phyloP scores from a whole-genome alignment of 2,329 filamentous ascomycete species.

The Geosmithia flava region DNA sequence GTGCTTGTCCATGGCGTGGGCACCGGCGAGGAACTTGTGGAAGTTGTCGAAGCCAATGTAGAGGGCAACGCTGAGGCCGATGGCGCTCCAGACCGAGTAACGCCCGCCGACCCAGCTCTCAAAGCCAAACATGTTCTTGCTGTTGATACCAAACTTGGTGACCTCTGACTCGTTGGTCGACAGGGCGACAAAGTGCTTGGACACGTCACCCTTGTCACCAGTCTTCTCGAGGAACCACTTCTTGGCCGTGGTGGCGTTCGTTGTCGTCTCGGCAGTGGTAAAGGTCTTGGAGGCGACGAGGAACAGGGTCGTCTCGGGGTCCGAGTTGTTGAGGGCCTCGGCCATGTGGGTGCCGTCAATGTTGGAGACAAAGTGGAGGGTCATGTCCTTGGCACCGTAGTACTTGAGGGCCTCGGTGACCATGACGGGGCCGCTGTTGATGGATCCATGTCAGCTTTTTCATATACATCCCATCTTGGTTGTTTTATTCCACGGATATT shows the following conservation, averaged over 20 bases:
- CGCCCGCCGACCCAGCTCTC: slow-evolving; percentile 97
- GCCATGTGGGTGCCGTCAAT: slow-evolving; percentile 98
- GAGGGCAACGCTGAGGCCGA: slow-evolving; percentile 84
- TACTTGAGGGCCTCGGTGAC: slow-evolving; percentile 95
- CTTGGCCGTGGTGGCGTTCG: slow-evolving; percentile 96
- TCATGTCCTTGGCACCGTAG: slow-evolving; percentile 77
- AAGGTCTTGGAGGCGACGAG: slow-evolving; percentile 98
- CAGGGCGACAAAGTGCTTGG: slow-evolving; percentile 97
- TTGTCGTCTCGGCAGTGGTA: slow-evolving; percentile 93
- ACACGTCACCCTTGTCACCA: slow-evolving; percentile 68
- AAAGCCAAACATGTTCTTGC: slow-evolving; percentile 99
- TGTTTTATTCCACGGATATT: background rate
- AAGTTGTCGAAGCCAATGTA: slow-evolving; percentile 98
- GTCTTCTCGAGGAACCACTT: slow-evolving; percentile 85
- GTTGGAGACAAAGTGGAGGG: slow-evolving; percentile 97
- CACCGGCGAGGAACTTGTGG: slow-evolving; percentile 86
- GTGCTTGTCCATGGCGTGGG: slow-evolving; percentile 97
- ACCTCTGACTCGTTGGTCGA: slow-evolving; percentile 94
- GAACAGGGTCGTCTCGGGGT: slow-evolving; percentile 98
- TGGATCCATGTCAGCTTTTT: slow-evolving; percentile 2
- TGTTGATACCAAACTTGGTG: slow-evolving; percentile 96
- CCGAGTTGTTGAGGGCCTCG: slow-evolving; percentile 76
- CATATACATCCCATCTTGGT: too few relatives aligned
- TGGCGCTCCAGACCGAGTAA: slow-evolving; percentile 98
- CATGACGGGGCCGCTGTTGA: slow-evolving; percentile 81